Percentiles rank a stretch among this genome's conserved stretches.
phyloP scores from a whole-genome alignment of 768 basidiomycete species.

The Sutorius australiensis region DNA sequence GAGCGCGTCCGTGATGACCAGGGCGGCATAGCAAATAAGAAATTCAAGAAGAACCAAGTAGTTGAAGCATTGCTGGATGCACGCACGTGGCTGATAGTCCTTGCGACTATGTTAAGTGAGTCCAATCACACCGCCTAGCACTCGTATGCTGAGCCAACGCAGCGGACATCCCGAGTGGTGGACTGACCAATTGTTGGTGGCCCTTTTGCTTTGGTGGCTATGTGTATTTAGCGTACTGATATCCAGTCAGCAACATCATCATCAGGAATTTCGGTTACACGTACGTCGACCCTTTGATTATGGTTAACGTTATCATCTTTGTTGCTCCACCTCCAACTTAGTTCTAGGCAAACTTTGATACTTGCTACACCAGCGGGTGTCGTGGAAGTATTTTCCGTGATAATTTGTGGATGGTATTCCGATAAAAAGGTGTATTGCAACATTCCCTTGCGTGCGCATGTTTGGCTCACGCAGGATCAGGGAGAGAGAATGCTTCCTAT shows the following conservation, averaged over 20 bases:
- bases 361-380: constrained; percentile 23
- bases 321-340: background rate
- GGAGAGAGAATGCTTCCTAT: constrained; percentile 19
- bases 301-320: background rate
- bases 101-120: constrained; percentile 19
- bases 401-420: constrained; percentile 21
- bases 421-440: constrained; percentile 14
- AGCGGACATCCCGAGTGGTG: constrained; percentile 24
- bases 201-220: background rate
- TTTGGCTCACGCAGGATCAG: constrained; percentile 1
- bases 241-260: constrained; percentile 20
- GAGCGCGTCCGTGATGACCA: constrained; percentile 40
- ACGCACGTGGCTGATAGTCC: constrained; percentile 28
- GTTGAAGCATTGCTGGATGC: constrained; percentile 8
- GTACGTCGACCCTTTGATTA: background rate
- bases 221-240: background rate
- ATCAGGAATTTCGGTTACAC: constrained; percentile 23
- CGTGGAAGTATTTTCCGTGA: constrained; percentile 20
- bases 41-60: constrained; percentile 1
- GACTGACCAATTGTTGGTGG: constrained; percentile 14
- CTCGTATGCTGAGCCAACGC: background rate
- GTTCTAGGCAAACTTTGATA: background rate
- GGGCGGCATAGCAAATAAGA: constrained; percentile 3
- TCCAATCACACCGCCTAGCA: background rate
- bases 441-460: background rate